phyloP scores from a whole-genome alignment of 2,329 filamentous ascomycete species.

The Xylariaceae sp. region DNA sequence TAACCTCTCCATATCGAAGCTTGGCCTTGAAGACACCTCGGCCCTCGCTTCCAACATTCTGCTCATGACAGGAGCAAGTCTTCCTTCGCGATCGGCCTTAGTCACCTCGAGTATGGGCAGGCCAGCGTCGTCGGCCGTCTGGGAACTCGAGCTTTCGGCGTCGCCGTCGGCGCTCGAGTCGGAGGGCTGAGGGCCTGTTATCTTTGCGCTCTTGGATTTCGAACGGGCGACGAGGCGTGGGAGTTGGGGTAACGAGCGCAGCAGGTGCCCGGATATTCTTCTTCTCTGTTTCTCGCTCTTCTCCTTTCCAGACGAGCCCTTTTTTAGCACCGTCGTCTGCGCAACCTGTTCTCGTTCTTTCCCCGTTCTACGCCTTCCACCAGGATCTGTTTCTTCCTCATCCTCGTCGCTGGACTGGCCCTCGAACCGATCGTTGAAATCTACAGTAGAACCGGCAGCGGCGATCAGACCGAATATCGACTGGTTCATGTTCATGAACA shows the following conservation, averaged over 20 bases:
- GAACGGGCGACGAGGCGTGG: constrained; percentile 46
- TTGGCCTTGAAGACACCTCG: constrained; percentile 62
- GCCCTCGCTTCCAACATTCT: constrained; percentile 75
- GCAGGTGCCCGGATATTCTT: constrained; percentile 65
- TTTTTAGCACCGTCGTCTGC: constrained; percentile 39
- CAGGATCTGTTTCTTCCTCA: constrained; percentile 54
- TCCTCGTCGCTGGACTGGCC: constrained; percentile 81
- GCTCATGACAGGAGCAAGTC: constrained; percentile 73
- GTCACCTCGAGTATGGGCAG: constrained; percentile 36
- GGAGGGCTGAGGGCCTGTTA: constrained; percentile 43
- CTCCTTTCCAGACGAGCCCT: constrained; percentile 40
- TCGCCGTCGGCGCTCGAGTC: constrained; percentile 35
- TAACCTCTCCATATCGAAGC: constrained; percentile 55
- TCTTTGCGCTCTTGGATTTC: constrained; percentile 45
- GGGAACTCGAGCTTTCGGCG: constrained; percentile 19
- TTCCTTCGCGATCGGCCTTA: constrained; percentile 42
- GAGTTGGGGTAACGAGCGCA: constrained; percentile 67
- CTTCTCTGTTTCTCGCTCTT: constrained; percentile 54
- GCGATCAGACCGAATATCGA: constrained; percentile 93
- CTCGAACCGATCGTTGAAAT: constrained; percentile 82
- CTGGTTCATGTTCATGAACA: constrained; percentile 82
- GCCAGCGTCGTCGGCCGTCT: constrained; percentile 9
- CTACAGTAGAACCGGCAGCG: constrained; percentile 78
- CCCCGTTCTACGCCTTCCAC: constrained; percentile 22
- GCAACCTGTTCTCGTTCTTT: constrained; percentile 34